Percentiles rank a stretch among this genome's conserved stretches.
Conservation (phyloP, 106 monocot genomes). For the Chionographis japonica region DNA sequence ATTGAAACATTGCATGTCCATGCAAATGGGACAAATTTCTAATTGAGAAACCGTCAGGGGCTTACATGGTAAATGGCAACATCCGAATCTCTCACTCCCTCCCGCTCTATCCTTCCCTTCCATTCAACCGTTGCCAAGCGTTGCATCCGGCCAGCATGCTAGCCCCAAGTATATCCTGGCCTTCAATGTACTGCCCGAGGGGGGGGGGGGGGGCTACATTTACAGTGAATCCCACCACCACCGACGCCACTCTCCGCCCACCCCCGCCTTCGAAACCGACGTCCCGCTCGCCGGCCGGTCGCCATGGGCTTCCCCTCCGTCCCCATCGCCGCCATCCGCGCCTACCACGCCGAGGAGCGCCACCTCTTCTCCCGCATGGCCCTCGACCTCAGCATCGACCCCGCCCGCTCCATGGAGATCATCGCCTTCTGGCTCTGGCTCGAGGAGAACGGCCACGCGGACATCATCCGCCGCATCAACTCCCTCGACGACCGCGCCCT, state of each 20-base stretch:
- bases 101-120: too few relatives aligned
- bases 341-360: constrained; percentile 36
- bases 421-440: constrained; percentile 73
- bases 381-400: constrained; percentile 19
- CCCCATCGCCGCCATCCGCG: constrained; percentile 8
- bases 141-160: not conserved
- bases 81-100: too few relatives aligned
- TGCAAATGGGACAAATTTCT: too few relatives aligned
- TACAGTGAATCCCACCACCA: not conserved
- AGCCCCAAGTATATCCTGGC: not conserved
- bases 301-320: constrained; percentile 4
- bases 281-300: too few relatives aligned
- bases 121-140: not conserved
- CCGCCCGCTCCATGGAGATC: constrained; percentile 35
- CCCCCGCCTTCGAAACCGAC: not conserved
- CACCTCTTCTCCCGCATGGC: constrained; percentile 40
- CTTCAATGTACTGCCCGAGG: not conserved
- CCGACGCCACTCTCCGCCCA: not conserved
- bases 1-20: too few relatives aligned
- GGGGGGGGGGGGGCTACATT: not conserved
- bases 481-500: constrained; percentile 5
- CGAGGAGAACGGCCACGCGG: constrained; percentile 20
- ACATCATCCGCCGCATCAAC: constrained; percentile 15
- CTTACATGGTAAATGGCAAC: too few relatives aligned
- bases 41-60: too few relatives aligned